Conservation (phyloP, 2,329 filamentous ascomycete species). For the Triangularia verruculosa region DNA sequence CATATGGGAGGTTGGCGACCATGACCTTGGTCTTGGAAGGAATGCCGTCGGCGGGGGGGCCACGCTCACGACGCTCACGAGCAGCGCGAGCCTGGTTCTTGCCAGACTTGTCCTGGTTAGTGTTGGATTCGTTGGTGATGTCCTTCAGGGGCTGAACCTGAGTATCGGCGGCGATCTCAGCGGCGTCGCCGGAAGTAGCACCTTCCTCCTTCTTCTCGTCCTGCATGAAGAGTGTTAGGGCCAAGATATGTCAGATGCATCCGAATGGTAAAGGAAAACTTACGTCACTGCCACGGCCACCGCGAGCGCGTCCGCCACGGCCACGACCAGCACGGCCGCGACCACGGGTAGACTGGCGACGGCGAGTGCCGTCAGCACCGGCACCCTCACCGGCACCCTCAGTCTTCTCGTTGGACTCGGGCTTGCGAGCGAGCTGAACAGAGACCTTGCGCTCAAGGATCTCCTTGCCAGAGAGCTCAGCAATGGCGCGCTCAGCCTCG, state of each 20-base stretch:
- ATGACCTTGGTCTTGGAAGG: slow-evolving; percentile 99
- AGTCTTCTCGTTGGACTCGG: slow-evolving; percentile 76
- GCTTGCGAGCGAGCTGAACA: slow-evolving; percentile 97
- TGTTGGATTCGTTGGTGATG: slow-evolving; percentile 55
- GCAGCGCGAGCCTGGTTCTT: slow-evolving; percentile 56
- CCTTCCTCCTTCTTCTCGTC: slow-evolving; percentile 46
- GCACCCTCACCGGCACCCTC: slow-evolving; percentile 66
- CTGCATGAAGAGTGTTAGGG: slow-evolving; percentile 23
- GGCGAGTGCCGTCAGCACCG: slow-evolving; percentile 60
- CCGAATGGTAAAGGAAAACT: slow-evolving; percentile 28
- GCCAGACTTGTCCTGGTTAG: slow-evolving; percentile 51
- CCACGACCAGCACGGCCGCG: slow-evolving; percentile 64
- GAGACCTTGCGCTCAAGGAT: slow-evolving; percentile 99
- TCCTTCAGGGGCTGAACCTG: slow-evolving; percentile 60
- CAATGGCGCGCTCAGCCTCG: slow-evolving; percentile 93
- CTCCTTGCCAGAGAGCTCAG: slow-evolving; percentile 93
- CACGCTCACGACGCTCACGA: slow-evolving; percentile 73
- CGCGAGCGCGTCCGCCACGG: slow-evolving; percentile 63
- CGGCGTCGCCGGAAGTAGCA: slow-evolving; percentile 43
- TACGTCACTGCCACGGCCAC: slow-evolving; percentile 61
- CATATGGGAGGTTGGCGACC: slow-evolving; percentile 98
- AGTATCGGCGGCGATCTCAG: slow-evolving; percentile 46
- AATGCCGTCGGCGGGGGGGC: slow-evolving; percentile 93
- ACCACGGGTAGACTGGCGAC: slow-evolving; percentile 61
- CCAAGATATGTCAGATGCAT: not conserved